Base-by-base conservation (phyloP, 2,329 filamentous ascomycete species). In the Lojkania enalia region DNA sequence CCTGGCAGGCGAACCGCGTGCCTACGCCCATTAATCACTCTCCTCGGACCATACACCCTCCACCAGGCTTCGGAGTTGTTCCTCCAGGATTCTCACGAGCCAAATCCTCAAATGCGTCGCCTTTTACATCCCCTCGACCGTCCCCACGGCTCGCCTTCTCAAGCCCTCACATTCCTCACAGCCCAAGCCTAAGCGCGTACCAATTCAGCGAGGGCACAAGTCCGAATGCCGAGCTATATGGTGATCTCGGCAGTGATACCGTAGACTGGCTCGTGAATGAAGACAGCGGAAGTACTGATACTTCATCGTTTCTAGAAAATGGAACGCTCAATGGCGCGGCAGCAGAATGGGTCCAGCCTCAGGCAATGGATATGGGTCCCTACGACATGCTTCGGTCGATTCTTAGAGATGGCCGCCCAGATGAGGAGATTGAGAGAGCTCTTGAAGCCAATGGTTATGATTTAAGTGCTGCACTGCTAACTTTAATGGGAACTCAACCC, bases 371-470 rank as follows among this genome's bases (percentile, higher is more conserved):
- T 63, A 97, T 99, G 92, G 95, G 89, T 46, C 92, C 94, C 0
- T 96, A 96, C 71, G 94, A 99, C 66, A 97, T 99, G 82, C 79
- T 99, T 44, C 88, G 94, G 50, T 96, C 92, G 4, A 95, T 99
- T 30, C 78, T 99, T 19, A 90, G 92, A 36, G 90, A 94, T 58
- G 85, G 89, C 42, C 86, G 88, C 62, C 87, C 89, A 2, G 92
- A 97, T 60, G 91, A 97, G 39, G 94, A 99, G 70, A 92, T 99
- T 36, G 91, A 96, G 66, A 80, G 84, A n/a, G 89, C 92, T 3
- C 79, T 99, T 35, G 89, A 92, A 55, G 79, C 84, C 46, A 92
- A 96, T 66, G 87, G 88, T 44, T 99, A 96, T 66, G 94, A 99
- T 63, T 79, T 99, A 18, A 95, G 90, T 57, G 88, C 92, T 35